A percentile compares a stretch with the other conserved stretches of the same genome.
Conservation (phyloP, 148 eudicot genomes). For the Rhododendron vialii region DNA sequence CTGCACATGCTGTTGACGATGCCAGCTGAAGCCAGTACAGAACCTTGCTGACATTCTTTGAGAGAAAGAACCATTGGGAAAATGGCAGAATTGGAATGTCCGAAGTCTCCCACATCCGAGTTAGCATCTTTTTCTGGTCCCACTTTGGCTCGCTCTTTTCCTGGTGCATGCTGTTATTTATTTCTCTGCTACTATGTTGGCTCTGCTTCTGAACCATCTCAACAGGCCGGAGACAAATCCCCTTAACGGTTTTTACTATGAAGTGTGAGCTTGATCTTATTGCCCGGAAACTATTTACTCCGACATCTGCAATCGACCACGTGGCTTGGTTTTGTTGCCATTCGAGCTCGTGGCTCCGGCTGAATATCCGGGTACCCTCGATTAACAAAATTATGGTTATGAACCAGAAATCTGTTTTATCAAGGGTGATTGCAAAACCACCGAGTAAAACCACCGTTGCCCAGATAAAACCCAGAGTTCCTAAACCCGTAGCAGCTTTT, state of each 20-base stretch:
- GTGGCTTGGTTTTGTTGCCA: constrained; percentile 89
- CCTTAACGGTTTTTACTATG: constrained; percentile 18
- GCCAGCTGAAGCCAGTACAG: constrained; percentile 65
- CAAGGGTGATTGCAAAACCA: constrained; percentile 77
- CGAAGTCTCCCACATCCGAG: constrained; percentile 50
- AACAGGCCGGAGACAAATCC: constrained; percentile 29
- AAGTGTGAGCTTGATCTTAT: constrained; percentile 49
- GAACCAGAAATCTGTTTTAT: constrained; percentile 73
- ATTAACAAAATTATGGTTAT: constrained; percentile 59
- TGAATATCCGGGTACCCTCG: constrained; percentile 74
- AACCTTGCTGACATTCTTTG: constrained; percentile 61
- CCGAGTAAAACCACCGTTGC: constrained; percentile 90
- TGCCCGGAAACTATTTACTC: constrained; percentile 51
- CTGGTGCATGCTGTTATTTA: not conserved
- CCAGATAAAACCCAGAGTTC: constrained; percentile 85
- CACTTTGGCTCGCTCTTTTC: constrained; percentile 7
- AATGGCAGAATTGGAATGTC: constrained; percentile 83
- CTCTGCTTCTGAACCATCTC: constrained; percentile 1
- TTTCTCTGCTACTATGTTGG: constrained; percentile 17
- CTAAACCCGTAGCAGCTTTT: constrained; percentile 67
- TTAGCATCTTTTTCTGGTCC: constrained; percentile 15
- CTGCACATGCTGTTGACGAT: constrained; percentile 67
- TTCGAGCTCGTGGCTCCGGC: constrained; percentile 83
- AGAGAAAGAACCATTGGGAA: constrained; percentile 9
- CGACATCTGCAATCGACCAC: constrained; percentile 44